Conservation (phyloP, 768 basidiomycete genomes). For the Trametes coccinea region DNA sequence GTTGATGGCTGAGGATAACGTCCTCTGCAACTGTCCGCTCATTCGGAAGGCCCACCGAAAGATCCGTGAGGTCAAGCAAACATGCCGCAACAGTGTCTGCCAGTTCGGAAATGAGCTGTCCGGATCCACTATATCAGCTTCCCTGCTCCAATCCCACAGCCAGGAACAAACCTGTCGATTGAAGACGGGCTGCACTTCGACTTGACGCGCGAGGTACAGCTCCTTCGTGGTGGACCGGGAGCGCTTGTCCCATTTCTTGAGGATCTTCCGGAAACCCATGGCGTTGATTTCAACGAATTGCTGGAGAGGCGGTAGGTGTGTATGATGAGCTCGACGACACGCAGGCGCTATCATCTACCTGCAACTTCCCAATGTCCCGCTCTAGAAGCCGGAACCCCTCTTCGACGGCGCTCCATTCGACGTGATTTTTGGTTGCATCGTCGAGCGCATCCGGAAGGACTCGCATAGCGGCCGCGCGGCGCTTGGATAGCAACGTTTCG, state of each 20-base stretch:
- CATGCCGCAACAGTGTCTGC: conserved; percentile 89
- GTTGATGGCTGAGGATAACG: conserved; percentile 66
- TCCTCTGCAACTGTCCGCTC: conserved; percentile 79
- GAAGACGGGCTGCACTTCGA: conserved; percentile 98
- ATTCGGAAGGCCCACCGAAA: conserved; percentile 72
- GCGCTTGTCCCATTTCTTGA: conserved; percentile 98
- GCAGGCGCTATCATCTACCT: conserved; percentile 52
- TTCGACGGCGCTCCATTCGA: conserved; percentile 94
- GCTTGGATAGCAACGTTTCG: conserved; percentile 90
- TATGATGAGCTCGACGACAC: conserved; percentile 8
- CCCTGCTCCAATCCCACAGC: background rate
- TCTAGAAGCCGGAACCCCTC: conserved; percentile 95
- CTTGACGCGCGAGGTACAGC: conserved; percentile 91
- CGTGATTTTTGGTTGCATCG: conserved; percentile 61
- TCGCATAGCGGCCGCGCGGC: conserved; percentile 77
- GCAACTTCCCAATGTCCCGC: conserved; percentile 90
- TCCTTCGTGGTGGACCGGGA: conserved; percentile 96
- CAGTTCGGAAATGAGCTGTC: conserved; percentile 88
- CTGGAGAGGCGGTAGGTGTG: conserved; percentile 42
- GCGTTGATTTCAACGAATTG: conserved; percentile 98
- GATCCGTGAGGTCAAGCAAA: conserved; percentile 75
- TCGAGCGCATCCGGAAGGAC: conserved; percentile 69
- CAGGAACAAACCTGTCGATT: conserved; percentile 75
- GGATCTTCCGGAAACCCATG: conserved; percentile 92
- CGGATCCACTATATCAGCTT: background rate